Base-by-base conservation (phyloP, 768 basidiomycete species). In the Cytidiella melzeri region DNA sequence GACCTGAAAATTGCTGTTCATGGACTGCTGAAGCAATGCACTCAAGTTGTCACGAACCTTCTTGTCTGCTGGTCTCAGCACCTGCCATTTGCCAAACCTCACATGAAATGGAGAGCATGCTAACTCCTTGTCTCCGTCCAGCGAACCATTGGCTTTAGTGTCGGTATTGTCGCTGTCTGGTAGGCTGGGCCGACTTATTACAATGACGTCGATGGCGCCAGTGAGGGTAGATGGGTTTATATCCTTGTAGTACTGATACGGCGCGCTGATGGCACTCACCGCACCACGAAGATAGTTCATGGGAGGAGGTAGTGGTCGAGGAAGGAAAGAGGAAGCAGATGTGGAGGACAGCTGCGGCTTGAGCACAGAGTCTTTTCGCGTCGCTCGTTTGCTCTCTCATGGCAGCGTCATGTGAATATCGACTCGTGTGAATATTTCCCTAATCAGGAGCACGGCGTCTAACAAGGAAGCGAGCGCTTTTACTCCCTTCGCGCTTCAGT, bases 181-280 rank as follows among this genome's bases (percentile, higher is more conserved):
- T 15, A 56, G 55, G 43, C 53, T 60, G 20, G 80, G 82, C 41
- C 85, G 80, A 54, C 85, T 81, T 41, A 99, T 81, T 57, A 98
- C 95, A 61, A 99, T 93, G 67, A 99, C 91, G 76, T 99, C 95
- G 76, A 98, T 96, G 39, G 96, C 96, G 40, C 96, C 95, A 3
- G 94, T 96, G 50, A 99, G 80, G 0, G 96, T 99, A 0, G 95
- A 85, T 0, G 96, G 93, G 60, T 99, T 99, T n/a, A 83, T 69
- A 50, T 90, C 89, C 66, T 83, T 87, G 75, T 92, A 92, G 71
- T 92, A 92, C 53, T 88, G 86, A 64, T 90, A 90, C 12, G 88
- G 87, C 11, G 86, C 89, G 66, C 82, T 86, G 63, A 91, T 87
- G 37, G 86, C 87, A 61, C 72, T 86, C 64, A 91, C 83, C 20